Base-by-base conservation (phyloP, 225 moss, liverwort and hornwort genomes). In the Marchantia polymorpha region DNA sequence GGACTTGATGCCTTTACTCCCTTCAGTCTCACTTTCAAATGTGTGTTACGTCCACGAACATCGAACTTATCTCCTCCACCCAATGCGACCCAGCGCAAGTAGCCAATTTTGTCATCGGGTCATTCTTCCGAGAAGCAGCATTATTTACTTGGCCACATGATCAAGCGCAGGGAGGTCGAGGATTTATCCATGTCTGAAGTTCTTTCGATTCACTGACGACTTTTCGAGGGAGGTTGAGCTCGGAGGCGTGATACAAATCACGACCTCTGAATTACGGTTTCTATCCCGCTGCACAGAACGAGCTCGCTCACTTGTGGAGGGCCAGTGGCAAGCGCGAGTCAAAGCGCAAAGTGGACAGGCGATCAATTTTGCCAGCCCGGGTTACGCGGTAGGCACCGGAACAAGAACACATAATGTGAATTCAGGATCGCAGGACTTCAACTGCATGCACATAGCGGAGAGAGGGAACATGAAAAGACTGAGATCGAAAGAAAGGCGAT, bases 401-500 rank as follows among this genome's bases (percentile, higher is more conserved):
- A 52, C 50, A 10, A 10, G 17, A 31, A 30, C 71, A 64, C 59
- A 53, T 53, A 52, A 31, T 39, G 69, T 20, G 47, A 48, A 47
- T 46, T 39, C 39, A 12, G 30, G 69, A 54, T 73, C 73, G 50
- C 9, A 52, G 73, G 73, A 73, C 52, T 53, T 29, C 27, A 50
- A n/a, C 67, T 67, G 67, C 65, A 39, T 27, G 16, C 46, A 51
- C 72, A 69, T 4, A 23, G 12, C 22, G 20, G 50, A 49, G n/a
- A n/a, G 8, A 72, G 22, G 46, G 26, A 29, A 74, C 55, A 59
- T 39, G 39, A 20, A 59, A 75, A 75, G 75, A 59, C 10, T 3
- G 58, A 75, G 75, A 75, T 75, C 58, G 31, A 75, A 75, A 55
- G 74, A 55, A 72, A 74, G 53, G 55, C 64, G 76, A 39, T 39